Base-by-base conservation (phyloP, 2,329 filamentous ascomycete genomes). In the Blumeriella jaapii region DNA sequence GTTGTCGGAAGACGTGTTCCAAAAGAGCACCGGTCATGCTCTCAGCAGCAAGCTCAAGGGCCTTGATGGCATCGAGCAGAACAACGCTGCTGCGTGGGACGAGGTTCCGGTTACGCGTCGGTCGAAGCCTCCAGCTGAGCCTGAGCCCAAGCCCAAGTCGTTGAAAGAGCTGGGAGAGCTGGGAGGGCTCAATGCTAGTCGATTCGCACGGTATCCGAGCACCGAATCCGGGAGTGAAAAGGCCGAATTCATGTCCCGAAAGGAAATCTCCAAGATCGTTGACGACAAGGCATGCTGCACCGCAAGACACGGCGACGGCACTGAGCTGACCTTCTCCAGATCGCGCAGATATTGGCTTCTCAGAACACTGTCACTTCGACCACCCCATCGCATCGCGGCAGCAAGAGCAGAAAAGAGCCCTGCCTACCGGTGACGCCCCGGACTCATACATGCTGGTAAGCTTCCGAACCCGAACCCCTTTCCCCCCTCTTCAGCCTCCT, bases 51-150 rank as follows among this genome's bases (percentile, higher is more conserved):
- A 25, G 6, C 22, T 32, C 2, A 38, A 34, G 22, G 31, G 31
- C 4, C 20, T 48, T 7, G 42, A 49, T 24, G 29, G 29, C 7
- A n/a, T 48, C 13, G 48, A 46, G 24, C 22, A 19, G 1, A 26
- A 25, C 12, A 49, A 50, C 40, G 49, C 47, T 29, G 35, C 40
- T 6, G 41, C 45, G 29, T 52, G 49, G 49, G 46, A 50, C 29
- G 46, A 48, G 9, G 42, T 40, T 13, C 31, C 43, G 5, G 23
- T 36, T 11, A 31, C 22, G 20, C 24, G 16, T 10, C 24, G 17
- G 18, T 7, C 36, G 2, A 38, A 22, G 15, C 36, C 22, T 24
- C 9, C 38, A 5, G 30, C 29, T 15, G 24, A 36, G 6, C 12
- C 36, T 19, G 16, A 3, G 20, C 31, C 3, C 38, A 41, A n/a